A percentile compares a stretch with the other conserved stretches of the same genome.
These are phyloP conservation scores for Fusarium penzigii DNA, from an alignment of 2,329 filamentous ascomycete genomes.

Conservation along the genomic window DNA sequence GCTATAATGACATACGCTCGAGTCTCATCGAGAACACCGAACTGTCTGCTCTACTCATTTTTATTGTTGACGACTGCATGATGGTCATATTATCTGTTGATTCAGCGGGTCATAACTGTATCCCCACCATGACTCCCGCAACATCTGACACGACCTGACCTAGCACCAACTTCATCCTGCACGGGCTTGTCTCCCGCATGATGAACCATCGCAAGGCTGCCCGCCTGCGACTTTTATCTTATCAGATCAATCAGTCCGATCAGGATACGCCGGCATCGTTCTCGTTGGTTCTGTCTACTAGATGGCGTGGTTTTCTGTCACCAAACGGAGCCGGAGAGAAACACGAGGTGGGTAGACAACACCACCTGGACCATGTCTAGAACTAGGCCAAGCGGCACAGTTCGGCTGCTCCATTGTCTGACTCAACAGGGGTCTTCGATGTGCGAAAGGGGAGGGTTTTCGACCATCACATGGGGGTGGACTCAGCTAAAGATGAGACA, in stretches of 20 bases:
- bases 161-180: no score
- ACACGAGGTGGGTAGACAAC: neutral
- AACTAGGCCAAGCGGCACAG: neutral
- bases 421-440: neutral
- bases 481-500: no score
- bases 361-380: neutral
- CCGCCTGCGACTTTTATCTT: neutral
- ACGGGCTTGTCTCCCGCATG: neutral
- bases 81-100: no score
- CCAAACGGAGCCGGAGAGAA: conserved; percentile 4
- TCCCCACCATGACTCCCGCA: no score
- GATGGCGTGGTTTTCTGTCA: conserved; percentile 3
- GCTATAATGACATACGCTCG: no score
- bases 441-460: neutral
- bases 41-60: no score
- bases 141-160: no score
- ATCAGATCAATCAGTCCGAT: conserved; percentile 6
- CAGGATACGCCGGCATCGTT: neutral
- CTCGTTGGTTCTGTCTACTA: neutral
- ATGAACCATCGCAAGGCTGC: neutral
- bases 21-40: no score
- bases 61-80: no score
- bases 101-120: no score
- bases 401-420: neutral
- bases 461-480: neutral